phyloP scores from a whole-genome alignment of 2,329 filamentous ascomycete genomes.

The Hypoxylon sp. region DNA sequence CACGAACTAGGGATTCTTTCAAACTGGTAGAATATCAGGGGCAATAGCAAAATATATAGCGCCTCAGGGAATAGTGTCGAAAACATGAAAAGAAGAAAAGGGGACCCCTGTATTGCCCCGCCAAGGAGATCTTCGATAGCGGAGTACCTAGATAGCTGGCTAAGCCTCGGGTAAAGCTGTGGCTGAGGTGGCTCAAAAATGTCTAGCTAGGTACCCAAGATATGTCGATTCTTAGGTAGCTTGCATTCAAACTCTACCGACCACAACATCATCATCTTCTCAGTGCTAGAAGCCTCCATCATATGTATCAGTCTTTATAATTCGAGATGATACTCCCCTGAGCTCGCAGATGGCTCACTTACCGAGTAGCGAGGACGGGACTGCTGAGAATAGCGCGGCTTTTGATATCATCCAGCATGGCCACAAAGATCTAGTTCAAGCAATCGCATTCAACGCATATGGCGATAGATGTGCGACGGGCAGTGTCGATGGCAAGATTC shows the following conservation, averaged over 20 bases:
- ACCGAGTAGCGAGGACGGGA: constrained; percentile 41
- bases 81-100: too few species aligned
- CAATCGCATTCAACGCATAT: constrained; percentile 91
- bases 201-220: too few species aligned
- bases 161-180: neutral
- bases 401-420: constrained; percentile 78
- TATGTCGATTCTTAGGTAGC: too few species aligned
- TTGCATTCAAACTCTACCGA: neutral
- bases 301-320: neutral
- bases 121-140: too few species aligned
- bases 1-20: too few species aligned
- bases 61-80: too few species aligned
- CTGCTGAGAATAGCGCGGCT: constrained; percentile 58
- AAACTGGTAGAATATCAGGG: too few species aligned
- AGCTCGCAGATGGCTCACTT: constrained; percentile 43
- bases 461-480: constrained; percentile 92
- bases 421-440: constrained; percentile 84
- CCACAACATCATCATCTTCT: neutral
- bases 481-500: constrained; percentile 91
- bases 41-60: too few species aligned
- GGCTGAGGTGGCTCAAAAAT: neutral
- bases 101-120: too few species aligned
- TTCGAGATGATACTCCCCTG: constrained; percentile 31
- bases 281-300: neutral
- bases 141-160: too few species aligned